A percentile compares a stretch with the other conserved stretches of the same genome.
Conservation (phyloP, 2,329 filamentous ascomycete species). For the Trichoderma cornu-damae region DNA sequence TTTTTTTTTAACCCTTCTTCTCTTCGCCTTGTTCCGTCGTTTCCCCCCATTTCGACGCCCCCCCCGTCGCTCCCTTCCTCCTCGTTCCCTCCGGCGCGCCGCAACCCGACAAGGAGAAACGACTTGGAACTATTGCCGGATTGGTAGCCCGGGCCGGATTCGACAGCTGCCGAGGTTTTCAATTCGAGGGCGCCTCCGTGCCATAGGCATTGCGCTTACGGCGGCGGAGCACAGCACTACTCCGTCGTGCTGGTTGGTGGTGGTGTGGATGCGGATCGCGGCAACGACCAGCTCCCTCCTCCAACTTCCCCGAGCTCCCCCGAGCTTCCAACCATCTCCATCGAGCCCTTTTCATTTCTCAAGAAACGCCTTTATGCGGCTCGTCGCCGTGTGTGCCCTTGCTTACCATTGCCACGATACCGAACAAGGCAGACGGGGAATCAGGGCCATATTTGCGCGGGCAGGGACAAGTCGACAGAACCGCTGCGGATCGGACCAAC, state of each 20-base stretch:
- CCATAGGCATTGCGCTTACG: slow-evolving; percentile 7
- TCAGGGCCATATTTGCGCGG: not conserved
- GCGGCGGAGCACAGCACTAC: not conserved
- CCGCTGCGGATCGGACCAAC: not conserved
- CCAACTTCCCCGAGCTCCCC: not conserved
- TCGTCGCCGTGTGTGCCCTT: not conserved
- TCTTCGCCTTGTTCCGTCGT: not conserved
- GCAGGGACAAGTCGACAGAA: not conserved
- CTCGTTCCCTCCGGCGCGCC: not conserved
- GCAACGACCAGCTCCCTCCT: not conserved
- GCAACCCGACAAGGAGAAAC: slow-evolving; percentile 1
- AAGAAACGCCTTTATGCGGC: slow-evolving; percentile 1
- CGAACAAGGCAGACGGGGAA: not conserved
- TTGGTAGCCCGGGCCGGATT: not conserved
- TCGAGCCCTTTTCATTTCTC: not conserved
- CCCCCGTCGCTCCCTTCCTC: not conserved
- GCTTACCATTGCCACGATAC: slow-evolving; percentile 1
- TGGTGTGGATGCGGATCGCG: slow-evolving; percentile 1
- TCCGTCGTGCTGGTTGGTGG: too few relatives aligned
- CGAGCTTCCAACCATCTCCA: not conserved
- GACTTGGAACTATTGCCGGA: not conserved
- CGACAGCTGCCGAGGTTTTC: not conserved
- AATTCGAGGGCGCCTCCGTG: slow-evolving; percentile 3
- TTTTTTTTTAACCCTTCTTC: not conserved
- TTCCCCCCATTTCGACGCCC: not conserved